These are phyloP conservation scores for Ustilago lituana DNA, from an alignment of 1,284 basidiomycete genomes.

Conservation along the genomic window DNA sequence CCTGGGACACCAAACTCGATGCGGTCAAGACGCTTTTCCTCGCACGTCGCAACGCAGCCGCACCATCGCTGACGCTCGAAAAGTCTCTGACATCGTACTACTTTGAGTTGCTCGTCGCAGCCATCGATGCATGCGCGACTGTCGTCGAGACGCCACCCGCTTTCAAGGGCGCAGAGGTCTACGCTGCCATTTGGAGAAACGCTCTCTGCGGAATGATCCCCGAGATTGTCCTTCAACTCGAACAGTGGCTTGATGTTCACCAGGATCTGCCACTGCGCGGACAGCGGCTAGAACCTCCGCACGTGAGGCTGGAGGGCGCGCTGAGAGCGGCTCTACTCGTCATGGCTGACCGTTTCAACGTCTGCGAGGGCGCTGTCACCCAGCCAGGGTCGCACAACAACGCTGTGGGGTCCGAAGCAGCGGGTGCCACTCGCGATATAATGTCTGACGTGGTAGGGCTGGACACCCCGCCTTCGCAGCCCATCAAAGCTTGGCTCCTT, in stretches of 20 bases:
- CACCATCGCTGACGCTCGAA: constrained; percentile 38
- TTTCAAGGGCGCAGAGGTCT: constrained; percentile 32
- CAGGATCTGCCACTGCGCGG: constrained; percentile 31
- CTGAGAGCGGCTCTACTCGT: constrained; percentile 29
- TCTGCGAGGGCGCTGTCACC: constrained; percentile 26
- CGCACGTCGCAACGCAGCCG: constrained; percentile 24
- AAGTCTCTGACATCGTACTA: constrained; percentile 45
- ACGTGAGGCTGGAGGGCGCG: constrained; percentile 37
- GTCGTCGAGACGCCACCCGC: constrained; percentile 32
- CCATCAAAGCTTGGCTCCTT: constrained; percentile 45
- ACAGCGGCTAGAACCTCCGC: constrained; percentile 32
- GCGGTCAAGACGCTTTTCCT: constrained; percentile 42
- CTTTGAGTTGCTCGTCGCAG: constrained; percentile 40
- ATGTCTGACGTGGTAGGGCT: constrained; percentile 26
- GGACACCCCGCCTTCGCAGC: constrained; percentile 34
- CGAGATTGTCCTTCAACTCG: constrained; percentile 40
- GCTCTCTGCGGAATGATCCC: constrained; percentile 45
- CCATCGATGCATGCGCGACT: constrained; percentile 37
- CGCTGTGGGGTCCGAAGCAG: background rate
- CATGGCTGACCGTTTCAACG: constrained; percentile 21
- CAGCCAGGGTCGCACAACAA: background rate
- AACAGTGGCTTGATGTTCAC: constrained; percentile 43
- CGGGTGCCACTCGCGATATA: background rate
- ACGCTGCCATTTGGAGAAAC: constrained; percentile 40
- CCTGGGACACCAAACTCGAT: constrained; percentile 38